Evolutionary conservation across 148 eudicot genomes (phyloP).

Genomic region (Cornus suecica): DNA sequence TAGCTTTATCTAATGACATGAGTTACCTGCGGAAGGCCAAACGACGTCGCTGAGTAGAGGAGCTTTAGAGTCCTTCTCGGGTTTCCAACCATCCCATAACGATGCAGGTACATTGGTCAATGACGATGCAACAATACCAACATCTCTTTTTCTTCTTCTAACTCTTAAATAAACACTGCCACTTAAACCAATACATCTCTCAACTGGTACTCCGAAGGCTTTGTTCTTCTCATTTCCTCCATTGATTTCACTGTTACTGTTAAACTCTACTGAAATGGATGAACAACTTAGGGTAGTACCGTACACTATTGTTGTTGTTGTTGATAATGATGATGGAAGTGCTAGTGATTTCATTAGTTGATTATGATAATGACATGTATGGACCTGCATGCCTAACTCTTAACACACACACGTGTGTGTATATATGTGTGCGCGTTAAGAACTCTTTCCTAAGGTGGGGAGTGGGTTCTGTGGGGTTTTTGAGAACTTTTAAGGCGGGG

Average conservation of each 20-base stretch:
- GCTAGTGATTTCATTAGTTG: background rate
- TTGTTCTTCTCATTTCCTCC: background rate
- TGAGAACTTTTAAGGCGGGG: background rate
- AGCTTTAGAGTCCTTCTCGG: slow-evolving; percentile 60
- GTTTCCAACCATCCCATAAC: slow-evolving; percentile 62
- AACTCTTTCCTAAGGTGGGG: too few species aligned
- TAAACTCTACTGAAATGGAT: slow-evolving; percentile 2
- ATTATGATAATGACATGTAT: background rate
- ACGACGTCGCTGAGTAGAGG: slow-evolving; percentile 70
- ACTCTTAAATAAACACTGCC: background rate
- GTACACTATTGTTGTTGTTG: too few species aligned
- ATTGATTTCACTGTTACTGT: background rate
- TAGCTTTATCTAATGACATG: background rate
- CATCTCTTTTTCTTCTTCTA: slow-evolving; percentile 5
- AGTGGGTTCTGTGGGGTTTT: background rate
- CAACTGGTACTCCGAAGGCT: background rate
- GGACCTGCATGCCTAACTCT: slow-evolving; percentile 15
- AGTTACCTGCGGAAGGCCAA: slow-evolving; percentile 87
- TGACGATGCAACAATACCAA: slow-evolving; percentile 25
- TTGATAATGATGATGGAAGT: background rate
- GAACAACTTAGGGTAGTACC: too few species aligned
- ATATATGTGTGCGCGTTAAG: too few species aligned
- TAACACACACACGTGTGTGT: background rate
- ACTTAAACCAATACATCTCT: background rate
- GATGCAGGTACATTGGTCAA: slow-evolving; percentile 28